Percentiles rank a stretch among this genome's conserved stretches.
These are phyloP conservation scores for Eucalyptus polybractea DNA, from an alignment of 345 rosid species.

Conservation along the genomic window DNA sequence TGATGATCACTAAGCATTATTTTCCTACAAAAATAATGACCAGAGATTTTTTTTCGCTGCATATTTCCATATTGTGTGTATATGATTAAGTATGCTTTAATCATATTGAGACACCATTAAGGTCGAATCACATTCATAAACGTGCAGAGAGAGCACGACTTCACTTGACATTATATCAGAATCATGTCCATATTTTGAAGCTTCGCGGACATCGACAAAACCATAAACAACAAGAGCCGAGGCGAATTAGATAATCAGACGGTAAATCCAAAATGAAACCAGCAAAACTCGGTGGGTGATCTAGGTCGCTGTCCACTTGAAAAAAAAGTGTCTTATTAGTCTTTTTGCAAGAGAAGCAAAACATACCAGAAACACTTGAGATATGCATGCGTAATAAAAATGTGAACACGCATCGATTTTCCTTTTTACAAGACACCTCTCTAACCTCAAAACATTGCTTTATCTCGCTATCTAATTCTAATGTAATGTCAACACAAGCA, in stretches of 20 bases:
- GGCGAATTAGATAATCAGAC: background rate
- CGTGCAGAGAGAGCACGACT: background rate
- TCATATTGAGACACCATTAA: background rate
- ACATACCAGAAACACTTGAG: background rate
- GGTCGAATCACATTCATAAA: background rate
- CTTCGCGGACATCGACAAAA: background rate
- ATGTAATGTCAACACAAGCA: background rate
- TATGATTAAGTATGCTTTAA: background rate
- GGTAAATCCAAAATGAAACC: background rate
- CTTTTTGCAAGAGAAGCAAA: background rate
- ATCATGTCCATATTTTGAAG: background rate
- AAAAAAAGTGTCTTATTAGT: background rate
- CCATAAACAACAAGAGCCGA: background rate
- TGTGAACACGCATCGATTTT: background rate
- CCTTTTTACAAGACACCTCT: background rate
- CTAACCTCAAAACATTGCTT: background rate
- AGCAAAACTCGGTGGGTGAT: background rate
- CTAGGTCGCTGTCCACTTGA: background rate
- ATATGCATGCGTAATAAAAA: background rate
- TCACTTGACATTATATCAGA: background rate
- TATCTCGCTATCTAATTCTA: background rate
- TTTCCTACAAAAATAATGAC: background rate
- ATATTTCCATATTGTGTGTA: background rate
- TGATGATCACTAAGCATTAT: background rate
- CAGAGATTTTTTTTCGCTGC: background rate